Evolutionary conservation across 2,329 filamentous ascomycete genomes (phyloP).

Genomic region (Diaporthe nobilis): DNA sequence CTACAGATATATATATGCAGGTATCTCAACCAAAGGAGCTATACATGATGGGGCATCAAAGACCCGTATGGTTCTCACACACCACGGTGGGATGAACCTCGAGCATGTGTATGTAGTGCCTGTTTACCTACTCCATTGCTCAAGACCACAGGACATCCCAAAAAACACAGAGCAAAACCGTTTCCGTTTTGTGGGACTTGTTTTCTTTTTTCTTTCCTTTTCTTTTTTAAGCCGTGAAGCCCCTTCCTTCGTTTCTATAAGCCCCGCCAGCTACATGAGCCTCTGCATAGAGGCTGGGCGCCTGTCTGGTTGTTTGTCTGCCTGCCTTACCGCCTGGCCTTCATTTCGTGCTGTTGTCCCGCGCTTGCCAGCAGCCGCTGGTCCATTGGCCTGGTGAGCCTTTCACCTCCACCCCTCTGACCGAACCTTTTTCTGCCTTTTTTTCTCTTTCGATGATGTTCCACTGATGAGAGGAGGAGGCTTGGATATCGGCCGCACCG

Average conservation of each 20-base stretch:
- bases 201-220: neutral
- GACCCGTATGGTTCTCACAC: neutral
- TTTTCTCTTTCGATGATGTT: neutral
- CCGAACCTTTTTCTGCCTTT: neutral
- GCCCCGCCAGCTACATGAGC: too few relatives aligned
- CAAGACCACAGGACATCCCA: neutral
- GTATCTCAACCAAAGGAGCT: neutral
- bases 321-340: too few relatives aligned
- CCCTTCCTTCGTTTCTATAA: neutral
- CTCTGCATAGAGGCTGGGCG: too few relatives aligned
- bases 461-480: neutral
- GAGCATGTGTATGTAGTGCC: conserved; percentile 3
- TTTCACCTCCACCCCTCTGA: neutral
- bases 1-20: neutral
- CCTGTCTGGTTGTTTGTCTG: neutral
- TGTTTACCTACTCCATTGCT: neutral
- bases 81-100: too few relatives aligned
- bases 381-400: neutral
- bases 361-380: too few relatives aligned
- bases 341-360: neutral
- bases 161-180: neutral
- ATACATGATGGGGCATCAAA: neutral
- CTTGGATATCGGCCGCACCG: neutral
- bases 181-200: neutral
- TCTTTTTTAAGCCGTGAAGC: conserved; percentile 16